These are phyloP conservation scores for Saturnispora galanensis DNA, from an alignment of 805 yeast species.

Conservation along the genomic window DNA sequence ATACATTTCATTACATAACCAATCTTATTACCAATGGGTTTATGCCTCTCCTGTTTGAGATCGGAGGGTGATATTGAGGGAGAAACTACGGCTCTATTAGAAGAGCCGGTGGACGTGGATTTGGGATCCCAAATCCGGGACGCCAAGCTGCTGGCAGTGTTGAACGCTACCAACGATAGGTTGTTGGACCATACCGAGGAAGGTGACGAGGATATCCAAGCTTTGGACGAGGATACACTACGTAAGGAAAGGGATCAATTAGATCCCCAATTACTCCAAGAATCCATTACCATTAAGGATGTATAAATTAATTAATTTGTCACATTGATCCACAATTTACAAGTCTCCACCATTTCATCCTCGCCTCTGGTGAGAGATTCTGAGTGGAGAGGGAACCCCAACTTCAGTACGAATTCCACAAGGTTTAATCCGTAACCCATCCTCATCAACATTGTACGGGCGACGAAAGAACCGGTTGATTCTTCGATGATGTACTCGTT, in stretches of 20 bases:
- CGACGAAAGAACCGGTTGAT: constrained; percentile 2
- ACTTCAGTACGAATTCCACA: neutral
- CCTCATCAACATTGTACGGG: constrained; percentile 5
- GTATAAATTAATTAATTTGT: constrained; percentile 11
- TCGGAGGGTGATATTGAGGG: no score
- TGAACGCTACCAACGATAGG: constrained; percentile 27
- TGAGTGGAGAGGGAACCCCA: no score
- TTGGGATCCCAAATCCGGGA: constrained; percentile 16
- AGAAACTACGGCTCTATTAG: no score
- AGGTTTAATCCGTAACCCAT: constrained; percentile 38
- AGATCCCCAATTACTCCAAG: neutral
- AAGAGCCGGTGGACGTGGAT: constrained; percentile 2
- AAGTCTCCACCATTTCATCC: constrained; percentile 21
- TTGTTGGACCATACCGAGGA: constrained; percentile 10
- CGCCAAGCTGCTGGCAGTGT: constrained; percentile 24
- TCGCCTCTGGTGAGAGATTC: neutral
- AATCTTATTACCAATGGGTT: constrained; percentile 21
- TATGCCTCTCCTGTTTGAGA: constrained; percentile 26
- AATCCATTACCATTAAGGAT: constrained; percentile 1
- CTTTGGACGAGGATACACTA: constrained; percentile 1
- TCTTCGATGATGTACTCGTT: constrained; percentile 28
- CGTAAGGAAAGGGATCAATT: neutral
- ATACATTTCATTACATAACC: neutral
- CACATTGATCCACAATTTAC: constrained; percentile 34
- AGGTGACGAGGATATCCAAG: neutral